Evolutionary conservation across 495 filamentous ascomycete genomes (phyloP), one percentile per base, ranked within the genome.

Genomic region (Penicillium nucicola): DNA sequence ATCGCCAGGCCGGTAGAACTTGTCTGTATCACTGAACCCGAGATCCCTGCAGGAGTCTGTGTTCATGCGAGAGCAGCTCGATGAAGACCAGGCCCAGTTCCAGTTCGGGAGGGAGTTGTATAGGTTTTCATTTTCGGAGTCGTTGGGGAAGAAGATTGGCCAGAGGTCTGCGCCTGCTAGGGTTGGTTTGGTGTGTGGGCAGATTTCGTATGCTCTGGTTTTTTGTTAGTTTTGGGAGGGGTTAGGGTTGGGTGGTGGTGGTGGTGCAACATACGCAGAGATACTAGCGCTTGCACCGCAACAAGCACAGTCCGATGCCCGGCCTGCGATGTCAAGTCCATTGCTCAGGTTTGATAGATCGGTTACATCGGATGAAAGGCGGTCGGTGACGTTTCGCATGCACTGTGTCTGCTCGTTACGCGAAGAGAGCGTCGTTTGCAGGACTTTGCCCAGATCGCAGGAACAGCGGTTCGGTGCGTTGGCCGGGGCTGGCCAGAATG

Each of bases 401-500:
- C 62, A 65, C 32, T 43, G 45, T n/a, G 58, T 18, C 19, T 62
- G 59, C 2, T 55, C 50, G 0, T 63, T 60, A 22, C 62, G 62
- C 3, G 62, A 55, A 3, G 53, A 35, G 1, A 65, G 52, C 0
- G 62, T 65, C 15, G 35, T 55, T 18, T 57, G 31, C 11, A 62
- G 52, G 3, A 68, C 56, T 23, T 68, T 61, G 31, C 56, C 65
- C 19, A 68, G 42, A 47, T 55, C 58, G 52, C 65, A 68, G 19
- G 65, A 68, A 50, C 65, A 68, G 40, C 65, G 60, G 36, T 61
- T 56, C 8, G 65, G 63, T 0, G 65, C 65, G 33, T 68, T 51
- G 9, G 62, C 53, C 8, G 65, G 65, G 0, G 65, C 58, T 13
- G 65, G 65, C 58, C 64, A 68, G 61, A 66, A 68, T 41, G 63